These are phyloP conservation scores for Calonectria hongkongensis DNA, from an alignment of 2,329 filamentous ascomycete genomes.

Conservation along the genomic window DNA sequence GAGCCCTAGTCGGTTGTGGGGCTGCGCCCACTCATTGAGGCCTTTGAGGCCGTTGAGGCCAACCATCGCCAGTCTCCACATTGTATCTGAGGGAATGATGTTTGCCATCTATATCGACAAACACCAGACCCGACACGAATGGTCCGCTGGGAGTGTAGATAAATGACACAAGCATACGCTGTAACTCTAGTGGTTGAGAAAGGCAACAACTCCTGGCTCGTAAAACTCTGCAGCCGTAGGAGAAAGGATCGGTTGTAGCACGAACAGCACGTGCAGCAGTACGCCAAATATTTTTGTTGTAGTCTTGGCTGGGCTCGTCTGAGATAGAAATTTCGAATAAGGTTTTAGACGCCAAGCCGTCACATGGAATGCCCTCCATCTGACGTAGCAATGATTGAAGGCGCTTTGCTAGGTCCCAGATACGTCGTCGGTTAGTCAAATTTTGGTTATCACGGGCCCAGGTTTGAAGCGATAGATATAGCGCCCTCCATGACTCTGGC, in stretches of 20 bases:
- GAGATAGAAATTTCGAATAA: slow-evolving; percentile 31
- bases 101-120: slow-evolving; percentile 28
- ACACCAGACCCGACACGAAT: slow-evolving; percentile 39
- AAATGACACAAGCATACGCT: slow-evolving; percentile 36
- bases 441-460: slow-evolving; percentile 12
- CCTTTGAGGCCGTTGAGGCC: no score
- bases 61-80: no score
- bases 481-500: slow-evolving; percentile 37
- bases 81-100: slow-evolving; percentile 40
- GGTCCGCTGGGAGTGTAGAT: background rate
- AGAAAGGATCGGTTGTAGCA: slow-evolving; percentile 10
- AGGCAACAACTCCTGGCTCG: slow-evolving; percentile 23
- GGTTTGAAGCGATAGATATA: slow-evolving; percentile 30
- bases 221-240: slow-evolving; percentile 30
- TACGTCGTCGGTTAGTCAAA: slow-evolving; percentile 40
- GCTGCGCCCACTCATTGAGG: no score
- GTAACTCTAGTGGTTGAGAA: slow-evolving; percentile 14
- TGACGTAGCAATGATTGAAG: slow-evolving; percentile 30
- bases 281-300: background rate
- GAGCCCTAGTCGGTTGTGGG: no score
- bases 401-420: slow-evolving; percentile 22
- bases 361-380: slow-evolving; percentile 34
- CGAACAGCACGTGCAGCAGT: slow-evolving; percentile 34
- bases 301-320: background rate
- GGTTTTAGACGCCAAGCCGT: background rate